Evolutionary conservation across 305 asterid species (phyloP).

Genomic region (Fraxinus nigra): DNA sequence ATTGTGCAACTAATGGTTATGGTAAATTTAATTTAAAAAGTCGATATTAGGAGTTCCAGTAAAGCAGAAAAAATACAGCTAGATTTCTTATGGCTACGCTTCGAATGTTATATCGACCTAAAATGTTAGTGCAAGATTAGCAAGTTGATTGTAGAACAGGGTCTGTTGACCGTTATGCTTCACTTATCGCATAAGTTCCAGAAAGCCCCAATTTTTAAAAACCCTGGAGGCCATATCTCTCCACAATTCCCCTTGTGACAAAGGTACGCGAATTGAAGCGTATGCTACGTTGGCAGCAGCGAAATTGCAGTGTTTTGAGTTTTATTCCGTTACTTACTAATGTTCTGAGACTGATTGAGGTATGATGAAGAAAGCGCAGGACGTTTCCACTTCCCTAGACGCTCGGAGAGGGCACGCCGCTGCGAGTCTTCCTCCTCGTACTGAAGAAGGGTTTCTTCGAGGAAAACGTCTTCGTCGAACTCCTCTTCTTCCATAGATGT

Average conservation of each 20-base stretch:
- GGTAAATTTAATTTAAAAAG: background rate
- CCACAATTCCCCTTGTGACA: background rate
- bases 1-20: background rate
- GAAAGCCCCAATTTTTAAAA: background rate
- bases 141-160: background rate
- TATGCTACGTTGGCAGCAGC: slow-evolving; percentile 3
- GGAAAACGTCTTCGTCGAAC: slow-evolving; percentile 80
- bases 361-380: slow-evolving; percentile 58
- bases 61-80: background rate
- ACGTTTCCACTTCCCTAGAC: slow-evolving; percentile 79
- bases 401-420: slow-evolving; percentile 51
- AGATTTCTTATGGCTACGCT: background rate
- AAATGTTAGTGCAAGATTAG: background rate
- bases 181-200: background rate
- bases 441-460: slow-evolving; percentile 84
- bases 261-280: slow-evolving; percentile 13
- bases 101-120: background rate
- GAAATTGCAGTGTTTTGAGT: background rate
- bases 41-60: background rate
- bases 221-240: background rate
- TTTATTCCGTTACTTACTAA: slow-evolving; percentile 42
- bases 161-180: background rate
- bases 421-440: slow-evolving; percentile 69
- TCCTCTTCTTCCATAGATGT: slow-evolving; percentile 75
- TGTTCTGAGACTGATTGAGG: slow-evolving; percentile 47